Base-by-base conservation (phyloP, 1,284 basidiomycete genomes). In the Irpex sp. region DNA sequence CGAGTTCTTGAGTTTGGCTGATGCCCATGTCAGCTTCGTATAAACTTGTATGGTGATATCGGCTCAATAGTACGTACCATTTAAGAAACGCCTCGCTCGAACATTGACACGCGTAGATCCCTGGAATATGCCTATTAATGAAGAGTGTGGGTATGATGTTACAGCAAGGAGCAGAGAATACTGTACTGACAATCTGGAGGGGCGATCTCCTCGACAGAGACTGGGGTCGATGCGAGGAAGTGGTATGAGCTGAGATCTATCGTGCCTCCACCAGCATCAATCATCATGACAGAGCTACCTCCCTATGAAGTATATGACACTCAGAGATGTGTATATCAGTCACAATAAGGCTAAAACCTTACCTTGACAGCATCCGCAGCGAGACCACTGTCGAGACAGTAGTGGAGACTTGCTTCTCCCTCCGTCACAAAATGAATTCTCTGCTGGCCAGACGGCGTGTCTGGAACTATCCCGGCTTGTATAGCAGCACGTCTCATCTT, bases 261-360 rank as follows among this genome's bases (percentile, higher is more conserved):
- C 0, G 83, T 86, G 0, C 84, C 84, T 53, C 84, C 83, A 2
- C 84, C 84, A 1, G 83, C 83, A 67, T 86, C 84, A n/a, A 87
- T 79, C 26, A 88, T 76, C 26, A 84, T 74, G 4, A 86, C 75
- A 0, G 79, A 81, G 15, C 79, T 72, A 2, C 76, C 75, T 6
- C 70, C 60, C 57, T 46, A n/a, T 15, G 47, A 17, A 17, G 19
- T 7, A 15, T 19, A 26, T 26, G 21, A 26, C 19, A 19, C 9
- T 15, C 60, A 9, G 11, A 62, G 47, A 33, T 50, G 7, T 7
- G 6, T 26, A 26, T 26, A 26, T 26, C 21, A 26, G 21, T 26
- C 21, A 26, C 21, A 26, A 26, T 26, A 26, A 26, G 21, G 21
- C 21, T 26, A 9, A 15, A 57, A 15, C 8, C 72, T 65, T 62